phyloP scores from a whole-genome alignment of 1,284 basidiomycete genomes.

The Puccinia hordei region DNA sequence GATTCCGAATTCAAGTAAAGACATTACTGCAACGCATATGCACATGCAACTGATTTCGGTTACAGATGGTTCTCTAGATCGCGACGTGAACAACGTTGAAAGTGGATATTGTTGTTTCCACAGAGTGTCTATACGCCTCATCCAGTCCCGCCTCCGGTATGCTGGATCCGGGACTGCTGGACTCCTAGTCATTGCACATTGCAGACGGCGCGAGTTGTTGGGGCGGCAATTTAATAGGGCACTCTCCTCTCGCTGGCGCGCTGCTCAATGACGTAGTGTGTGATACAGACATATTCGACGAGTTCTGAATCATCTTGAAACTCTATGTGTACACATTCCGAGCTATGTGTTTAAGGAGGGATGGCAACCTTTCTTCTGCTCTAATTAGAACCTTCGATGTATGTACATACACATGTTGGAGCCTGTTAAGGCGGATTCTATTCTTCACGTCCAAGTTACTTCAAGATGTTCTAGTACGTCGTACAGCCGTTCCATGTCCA shows the following conservation, averaged over 20 bases:
- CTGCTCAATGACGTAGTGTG: background rate
- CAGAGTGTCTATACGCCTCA: background rate
- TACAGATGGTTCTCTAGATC: background rate
- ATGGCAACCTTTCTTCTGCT: too few relatives aligned
- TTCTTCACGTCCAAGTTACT: too few relatives aligned
- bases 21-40: background rate
- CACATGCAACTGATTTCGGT: background rate
- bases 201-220: background rate
- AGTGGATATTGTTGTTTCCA: background rate
- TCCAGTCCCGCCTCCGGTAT: background rate
- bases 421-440: too few relatives aligned
- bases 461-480: too few relatives aligned
- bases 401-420: too few relatives aligned
- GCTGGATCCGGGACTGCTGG: background rate
- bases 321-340: background rate
- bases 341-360: too few relatives aligned
- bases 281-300: background rate
- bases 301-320: slow-evolving; percentile 10
- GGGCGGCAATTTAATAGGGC: background rate
- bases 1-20: slow-evolving; percentile 5
- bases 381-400: too few relatives aligned
- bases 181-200: background rate
- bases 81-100: background rate
- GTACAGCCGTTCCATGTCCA: too few relatives aligned
- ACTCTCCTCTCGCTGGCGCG: background rate